Evolutionary conservation across 768 basidiomycete species (phyloP).

Genomic region (Holtermannia corniformis): DNA sequence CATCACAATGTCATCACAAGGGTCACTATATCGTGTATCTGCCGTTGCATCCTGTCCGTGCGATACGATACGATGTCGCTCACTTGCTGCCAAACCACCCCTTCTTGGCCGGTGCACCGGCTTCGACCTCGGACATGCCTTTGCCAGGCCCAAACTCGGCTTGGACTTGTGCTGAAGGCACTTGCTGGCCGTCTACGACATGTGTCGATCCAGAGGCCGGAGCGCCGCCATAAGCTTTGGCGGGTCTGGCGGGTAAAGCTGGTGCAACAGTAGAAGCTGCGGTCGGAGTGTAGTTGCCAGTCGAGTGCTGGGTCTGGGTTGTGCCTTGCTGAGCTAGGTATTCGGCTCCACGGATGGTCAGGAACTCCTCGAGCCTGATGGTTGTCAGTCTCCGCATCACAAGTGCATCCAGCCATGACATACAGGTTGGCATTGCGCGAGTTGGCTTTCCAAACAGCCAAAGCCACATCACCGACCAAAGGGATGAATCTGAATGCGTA

Average conservation of each 20-base stretch:
- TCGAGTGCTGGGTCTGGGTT: neutral
- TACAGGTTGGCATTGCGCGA: conserved; percentile 69
- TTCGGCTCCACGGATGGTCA: conserved; percentile 67
- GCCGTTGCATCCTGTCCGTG: conserved; percentile 10
- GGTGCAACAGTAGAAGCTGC: neutral
- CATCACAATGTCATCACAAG: conserved; percentile 12
- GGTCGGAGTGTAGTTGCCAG: too few species aligned
- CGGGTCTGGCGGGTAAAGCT: neutral
- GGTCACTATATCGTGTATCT: conserved; percentile 13
- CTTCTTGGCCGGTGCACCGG: neutral
- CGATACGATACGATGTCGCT: conserved; percentile 1
- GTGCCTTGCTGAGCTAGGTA: conserved; percentile 44
- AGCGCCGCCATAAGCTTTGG: neutral
- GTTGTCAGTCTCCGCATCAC: neutral
- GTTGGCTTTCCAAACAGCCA: conserved; percentile 78
- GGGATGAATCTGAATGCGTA: conserved; percentile 48
- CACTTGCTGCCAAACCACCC: neutral
- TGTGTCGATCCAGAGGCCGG: neutral
- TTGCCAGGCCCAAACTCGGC: conserved; percentile 7
- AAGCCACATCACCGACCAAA: conserved; percentile 60
- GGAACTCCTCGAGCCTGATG: conserved; percentile 61
- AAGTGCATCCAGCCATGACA: conserved; percentile 4
- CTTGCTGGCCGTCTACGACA: neutral
- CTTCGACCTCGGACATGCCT: conserved; percentile 8
- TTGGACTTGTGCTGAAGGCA: neutral